Base-by-base conservation (phyloP, 805 yeast species). In the Lachancea mirantina region DNA sequence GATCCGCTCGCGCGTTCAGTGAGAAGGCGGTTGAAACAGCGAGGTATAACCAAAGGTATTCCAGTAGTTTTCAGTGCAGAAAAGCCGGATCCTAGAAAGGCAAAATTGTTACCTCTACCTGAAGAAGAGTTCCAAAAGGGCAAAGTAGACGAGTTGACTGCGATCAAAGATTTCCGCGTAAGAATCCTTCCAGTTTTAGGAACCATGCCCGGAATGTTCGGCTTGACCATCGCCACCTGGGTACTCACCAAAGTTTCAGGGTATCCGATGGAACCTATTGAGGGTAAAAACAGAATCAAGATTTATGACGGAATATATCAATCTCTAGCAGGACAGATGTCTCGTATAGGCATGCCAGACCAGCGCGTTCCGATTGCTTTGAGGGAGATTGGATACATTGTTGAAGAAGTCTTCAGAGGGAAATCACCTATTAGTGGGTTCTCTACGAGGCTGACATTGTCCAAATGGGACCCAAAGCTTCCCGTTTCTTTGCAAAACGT, bases 131-230 rank as follows among this genome's bases (percentile, higher is more conserved):
- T 76, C 39, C 77, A 73, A 34, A 76, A 78, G 56, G 96, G 96
- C 16, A 67, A 76, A 37, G 95, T 89, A 22, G 92, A 76, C 43
- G 92, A 94, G 55, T 65, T 92, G 26, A 76, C 94, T 39, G 94
- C 95, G 2, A 60, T 92, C 43, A 78, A 75, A 47, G 87, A 85
- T 60, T 92, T 92, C 65, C 71, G 99, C 46, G 96, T 88, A 8
- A 70, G 99, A 47, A 89, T 92, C 28, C 67, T 92, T 36, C 99
- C 99, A 0, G 99, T 92, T 0, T 62, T 92, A 42, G 97, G 98
- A 3, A 84, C 98, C 0, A 76, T 92, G 80, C 99, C 99, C 1
- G 96, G 92, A 7, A 80, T 89, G 60, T 92, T 92, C 63, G 99
- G 97, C 1, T 68, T 92, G 29, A 74, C 95, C 0, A 72, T 89